Evolutionary conservation across 495 filamentous ascomycete genomes (phyloP).

Genomic region (Penicillium simplicissimum): DNA sequence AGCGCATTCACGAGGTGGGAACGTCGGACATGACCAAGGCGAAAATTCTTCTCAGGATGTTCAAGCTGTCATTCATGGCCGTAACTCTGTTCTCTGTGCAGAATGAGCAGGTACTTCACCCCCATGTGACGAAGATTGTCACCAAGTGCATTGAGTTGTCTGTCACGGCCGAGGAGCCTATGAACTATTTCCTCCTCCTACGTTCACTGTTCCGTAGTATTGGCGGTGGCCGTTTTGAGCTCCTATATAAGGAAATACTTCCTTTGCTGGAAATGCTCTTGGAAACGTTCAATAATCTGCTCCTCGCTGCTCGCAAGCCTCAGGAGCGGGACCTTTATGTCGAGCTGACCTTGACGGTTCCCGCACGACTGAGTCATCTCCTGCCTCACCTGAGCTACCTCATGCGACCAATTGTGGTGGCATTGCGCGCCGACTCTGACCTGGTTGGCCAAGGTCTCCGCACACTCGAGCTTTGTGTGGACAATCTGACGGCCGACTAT

Average conservation of each 20-base stretch:
- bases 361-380: slow-evolving; percentile 90
- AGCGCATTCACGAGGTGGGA: slow-evolving; percentile 90
- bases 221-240: slow-evolving; percentile 94
- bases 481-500: slow-evolving; percentile 97
- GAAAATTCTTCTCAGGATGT: slow-evolving; percentile 87
- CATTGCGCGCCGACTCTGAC: slow-evolving; percentile 85
- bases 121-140: slow-evolving; percentile 94
- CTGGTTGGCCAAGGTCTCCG: slow-evolving; percentile 91
- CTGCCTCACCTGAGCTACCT: slow-evolving; percentile 95
- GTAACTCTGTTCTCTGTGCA: slow-evolving; percentile 92
- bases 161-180: slow-evolving; percentile 92
- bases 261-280: slow-evolving; percentile 95
- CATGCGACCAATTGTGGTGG: slow-evolving; percentile 96
- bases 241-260: slow-evolving; percentile 95
- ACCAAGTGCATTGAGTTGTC: slow-evolving; percentile 95
- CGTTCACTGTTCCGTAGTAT: slow-evolving; percentile 94
- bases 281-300: slow-evolving; percentile 92
- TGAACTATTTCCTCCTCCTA: slow-evolving; percentile 97
- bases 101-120: slow-evolving; percentile 92
- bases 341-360: slow-evolving; percentile 93
- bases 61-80: slow-evolving; percentile 99
- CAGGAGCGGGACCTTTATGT: slow-evolving; percentile 94
- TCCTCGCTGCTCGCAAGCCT: slow-evolving; percentile 84
- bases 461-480: slow-evolving; percentile 94
- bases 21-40: slow-evolving; percentile 87